phyloP scores from a whole-genome alignment of 2,329 filamentous ascomycete genomes.

The Nectriaceae sp. region DNA sequence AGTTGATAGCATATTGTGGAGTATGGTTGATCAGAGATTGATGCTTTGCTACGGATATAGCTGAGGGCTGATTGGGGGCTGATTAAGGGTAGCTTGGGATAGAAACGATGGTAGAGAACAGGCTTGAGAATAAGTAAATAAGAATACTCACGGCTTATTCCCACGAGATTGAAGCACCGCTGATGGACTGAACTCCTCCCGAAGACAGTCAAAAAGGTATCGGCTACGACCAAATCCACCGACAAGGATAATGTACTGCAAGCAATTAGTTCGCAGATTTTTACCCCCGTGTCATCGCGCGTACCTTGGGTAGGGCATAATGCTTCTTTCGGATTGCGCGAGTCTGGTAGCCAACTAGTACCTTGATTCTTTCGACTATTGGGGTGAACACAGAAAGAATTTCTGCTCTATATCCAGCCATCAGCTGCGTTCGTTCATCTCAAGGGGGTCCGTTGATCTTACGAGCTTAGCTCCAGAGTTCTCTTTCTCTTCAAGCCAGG shows the following conservation, averaged over 20 bases:
- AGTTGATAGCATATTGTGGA: no score
- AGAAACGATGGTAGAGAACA: no score
- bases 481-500: constrained; percentile 7
- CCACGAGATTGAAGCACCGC: constrained; percentile 33
- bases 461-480: constrained; percentile 8
- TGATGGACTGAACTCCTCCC: neutral
- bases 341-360: constrained; percentile 28
- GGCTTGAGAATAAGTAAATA: no score
- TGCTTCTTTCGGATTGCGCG: constrained; percentile 16
- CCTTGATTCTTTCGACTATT: constrained; percentile 15
- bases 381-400: constrained; percentile 26
- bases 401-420: constrained; percentile 26
- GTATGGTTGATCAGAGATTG: no score
- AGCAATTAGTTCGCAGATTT: neutral
- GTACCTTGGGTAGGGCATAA: constrained; percentile 27
- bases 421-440: no score
- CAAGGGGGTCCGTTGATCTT: rapidly evolving
- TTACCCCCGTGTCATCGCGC: neutral
- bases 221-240: constrained; percentile 40
- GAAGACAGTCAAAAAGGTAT: constrained; percentile 29
- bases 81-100: no score
- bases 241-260: constrained; percentile 39
- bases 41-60: no score
- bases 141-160: constrained; percentile 34
- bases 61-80: no score